Evolutionary conservation across 2,329 filamentous ascomycete species (phyloP).

Genomic region (Colletotrichum tabaci): DNA sequence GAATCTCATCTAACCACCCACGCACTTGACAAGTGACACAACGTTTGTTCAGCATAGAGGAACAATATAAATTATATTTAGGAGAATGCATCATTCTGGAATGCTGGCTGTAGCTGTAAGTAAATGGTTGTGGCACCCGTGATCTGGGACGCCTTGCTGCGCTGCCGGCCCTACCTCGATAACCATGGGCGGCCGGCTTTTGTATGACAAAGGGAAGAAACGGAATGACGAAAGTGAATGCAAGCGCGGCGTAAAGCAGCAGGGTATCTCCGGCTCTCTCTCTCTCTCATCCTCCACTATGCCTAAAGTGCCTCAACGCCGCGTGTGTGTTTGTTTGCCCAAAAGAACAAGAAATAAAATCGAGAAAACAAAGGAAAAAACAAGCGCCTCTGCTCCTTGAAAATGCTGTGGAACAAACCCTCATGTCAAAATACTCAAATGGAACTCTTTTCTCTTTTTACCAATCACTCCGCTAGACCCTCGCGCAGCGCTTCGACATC

Average conservation of each 20-base stretch:
- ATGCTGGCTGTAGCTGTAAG: constrained; percentile 7
- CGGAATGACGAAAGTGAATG: constrained; percentile 2
- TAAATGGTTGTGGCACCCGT: constrained; percentile 3
- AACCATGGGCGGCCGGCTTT: background rate
- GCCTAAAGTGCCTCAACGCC: constrained; percentile 25
- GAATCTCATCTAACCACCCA: no score
- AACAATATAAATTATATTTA: constrained; percentile 32
- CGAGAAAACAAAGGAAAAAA: background rate
- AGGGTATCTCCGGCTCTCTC: constrained; percentile 36
- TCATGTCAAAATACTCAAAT: background rate
- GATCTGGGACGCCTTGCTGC: background rate
- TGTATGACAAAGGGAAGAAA: constrained; percentile 27
- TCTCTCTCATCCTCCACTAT: constrained; percentile 25
- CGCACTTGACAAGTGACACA: background rate
- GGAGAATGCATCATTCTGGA: constrained; percentile 3
- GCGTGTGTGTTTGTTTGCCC: constrained; percentile 6
- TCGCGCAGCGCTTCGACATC: constrained; percentile 75
- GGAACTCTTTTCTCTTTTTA: background rate
- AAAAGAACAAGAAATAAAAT: background rate
- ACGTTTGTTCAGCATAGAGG: background rate
- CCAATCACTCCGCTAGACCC: constrained; percentile 60
- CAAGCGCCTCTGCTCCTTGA: background rate
- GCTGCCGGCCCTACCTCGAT: background rate
- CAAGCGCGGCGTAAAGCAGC: constrained; percentile 23
- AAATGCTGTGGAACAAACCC: background rate